Evolutionary conservation across 441 rosid species (phyloP).

Genomic region (Kokia cookei): DNA sequence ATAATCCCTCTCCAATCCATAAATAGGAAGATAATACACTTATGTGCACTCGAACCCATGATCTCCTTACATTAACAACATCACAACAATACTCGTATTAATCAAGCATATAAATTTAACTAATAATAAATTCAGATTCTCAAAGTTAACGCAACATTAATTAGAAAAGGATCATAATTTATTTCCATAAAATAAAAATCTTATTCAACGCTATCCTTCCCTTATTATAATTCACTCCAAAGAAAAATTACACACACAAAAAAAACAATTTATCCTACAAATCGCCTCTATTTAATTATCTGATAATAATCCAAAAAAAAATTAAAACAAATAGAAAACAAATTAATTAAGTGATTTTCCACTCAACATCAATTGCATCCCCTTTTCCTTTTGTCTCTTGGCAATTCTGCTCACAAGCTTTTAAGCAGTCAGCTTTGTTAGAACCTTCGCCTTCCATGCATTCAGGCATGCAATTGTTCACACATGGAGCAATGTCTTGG

Average conservation of each 20-base stretch:
- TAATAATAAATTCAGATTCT: no score
- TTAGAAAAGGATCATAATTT: no score
- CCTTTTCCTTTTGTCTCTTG: neutral
- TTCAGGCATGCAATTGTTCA: neutral
- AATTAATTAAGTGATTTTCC: neutral
- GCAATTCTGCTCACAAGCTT: neutral
- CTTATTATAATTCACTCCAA: no score
- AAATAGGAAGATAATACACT: accelerated
- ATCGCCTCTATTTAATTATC: no score
- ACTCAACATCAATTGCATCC: neutral
- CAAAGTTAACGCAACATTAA: no score
- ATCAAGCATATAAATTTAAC: no score
- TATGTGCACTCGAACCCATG: accelerated
- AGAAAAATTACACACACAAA: no score
- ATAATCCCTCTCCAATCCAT: accelerated
- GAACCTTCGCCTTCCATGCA: neutral
- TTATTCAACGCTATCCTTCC: no score
- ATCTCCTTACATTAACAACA: accelerated
- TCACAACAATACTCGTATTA: accelerated
- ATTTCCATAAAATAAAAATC: no score
- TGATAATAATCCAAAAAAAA: neutral
- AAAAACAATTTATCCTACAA: no score
- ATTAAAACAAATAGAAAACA: neutral
- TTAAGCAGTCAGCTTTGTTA: neutral
- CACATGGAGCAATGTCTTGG: neutral